Conservation (phyloP, 108 stramenopile species). For the Fistulifera solaris region DNA sequence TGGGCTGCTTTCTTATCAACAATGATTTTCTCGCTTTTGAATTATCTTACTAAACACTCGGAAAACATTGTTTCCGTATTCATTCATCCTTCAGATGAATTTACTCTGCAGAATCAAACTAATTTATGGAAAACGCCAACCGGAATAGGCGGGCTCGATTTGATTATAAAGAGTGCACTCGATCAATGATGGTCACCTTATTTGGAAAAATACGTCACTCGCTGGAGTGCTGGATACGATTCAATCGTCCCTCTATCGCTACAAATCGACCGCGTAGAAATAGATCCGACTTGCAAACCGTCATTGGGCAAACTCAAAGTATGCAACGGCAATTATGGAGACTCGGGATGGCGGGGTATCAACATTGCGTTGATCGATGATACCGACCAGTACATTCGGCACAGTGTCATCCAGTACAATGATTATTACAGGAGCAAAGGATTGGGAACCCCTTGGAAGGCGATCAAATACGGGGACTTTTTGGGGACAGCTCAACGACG, state of each 20-base stretch:
- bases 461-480: conserved; percentile 24
- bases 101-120: no score
- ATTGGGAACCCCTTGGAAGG: neutral
- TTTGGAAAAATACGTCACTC: conserved; percentile 23
- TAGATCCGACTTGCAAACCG: conserved; percentile 26
- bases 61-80: no score
- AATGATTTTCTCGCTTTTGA: no score
- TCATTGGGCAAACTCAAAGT: conserved; percentile 46
- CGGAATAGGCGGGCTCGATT: no score
- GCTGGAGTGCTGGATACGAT: neutral
- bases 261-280: neutral
- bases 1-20: no score
- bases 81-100: no score
- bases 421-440: conserved; percentile 32
- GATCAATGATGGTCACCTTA: conserved; percentile 10
- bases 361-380: conserved; percentile 31
- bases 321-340: conserved; percentile 80
- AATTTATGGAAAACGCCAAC: no score
- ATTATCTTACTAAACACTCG: no score
- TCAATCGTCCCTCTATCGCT: neutral
- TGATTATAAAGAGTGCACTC: no score
- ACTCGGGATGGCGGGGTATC: conserved; percentile 68
- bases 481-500: no score
- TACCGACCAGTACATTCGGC: conserved; percentile 39
- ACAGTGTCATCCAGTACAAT: conserved; percentile 60